These are phyloP conservation scores for Aspergillus sp. DNA, from an alignment of 2,329 filamentous ascomycete genomes.

Conservation along the genomic window DNA sequence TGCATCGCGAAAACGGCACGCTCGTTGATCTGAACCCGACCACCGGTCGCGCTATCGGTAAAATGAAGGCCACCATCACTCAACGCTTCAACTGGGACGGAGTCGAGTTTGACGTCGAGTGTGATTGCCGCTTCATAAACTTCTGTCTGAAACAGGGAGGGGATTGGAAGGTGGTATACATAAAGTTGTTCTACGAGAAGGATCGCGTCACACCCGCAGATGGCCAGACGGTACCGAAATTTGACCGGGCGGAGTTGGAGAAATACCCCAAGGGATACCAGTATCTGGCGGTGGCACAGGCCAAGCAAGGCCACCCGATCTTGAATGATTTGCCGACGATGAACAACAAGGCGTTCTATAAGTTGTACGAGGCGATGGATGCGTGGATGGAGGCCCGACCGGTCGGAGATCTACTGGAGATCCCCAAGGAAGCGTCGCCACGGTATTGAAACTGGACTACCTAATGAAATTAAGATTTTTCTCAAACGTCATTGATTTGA, in stretches of 20 bases:
- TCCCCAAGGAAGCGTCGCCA: not conserved
- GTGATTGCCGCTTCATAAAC: slow-evolving; percentile 8
- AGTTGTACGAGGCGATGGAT: slow-evolving; percentile 1
- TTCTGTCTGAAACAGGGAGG: not conserved
- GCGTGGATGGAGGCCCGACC: not conserved
- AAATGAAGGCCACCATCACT: slow-evolving; percentile 7
- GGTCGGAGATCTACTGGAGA: slow-evolving; percentile 2
- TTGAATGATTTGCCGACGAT: not conserved
- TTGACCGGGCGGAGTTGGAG: not conserved
- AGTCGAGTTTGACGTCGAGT: slow-evolving; percentile 1
- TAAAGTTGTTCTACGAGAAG: slow-evolving; percentile 6
- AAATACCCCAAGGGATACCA: slow-evolving; percentile 1
- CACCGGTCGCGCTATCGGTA: not conserved
- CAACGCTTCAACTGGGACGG: slow-evolving; percentile 4
- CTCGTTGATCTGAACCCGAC: slow-evolving; percentile 4
- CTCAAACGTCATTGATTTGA: not conserved
- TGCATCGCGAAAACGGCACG: slow-evolving; percentile 6
- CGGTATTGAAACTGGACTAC: not conserved
- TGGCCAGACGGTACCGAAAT: not conserved
- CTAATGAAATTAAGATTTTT: too few species aligned
- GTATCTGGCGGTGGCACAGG: slow-evolving; percentile 3
- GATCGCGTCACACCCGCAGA: not conserved
- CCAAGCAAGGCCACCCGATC: not conserved
- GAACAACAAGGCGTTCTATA: not conserved
- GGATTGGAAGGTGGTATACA: not conserved